Evolutionary conservation across 129 eudicot genomes (phyloP), one percentile per base, ranked within the genome.

Genomic region (Tagetes erecta): DNA sequence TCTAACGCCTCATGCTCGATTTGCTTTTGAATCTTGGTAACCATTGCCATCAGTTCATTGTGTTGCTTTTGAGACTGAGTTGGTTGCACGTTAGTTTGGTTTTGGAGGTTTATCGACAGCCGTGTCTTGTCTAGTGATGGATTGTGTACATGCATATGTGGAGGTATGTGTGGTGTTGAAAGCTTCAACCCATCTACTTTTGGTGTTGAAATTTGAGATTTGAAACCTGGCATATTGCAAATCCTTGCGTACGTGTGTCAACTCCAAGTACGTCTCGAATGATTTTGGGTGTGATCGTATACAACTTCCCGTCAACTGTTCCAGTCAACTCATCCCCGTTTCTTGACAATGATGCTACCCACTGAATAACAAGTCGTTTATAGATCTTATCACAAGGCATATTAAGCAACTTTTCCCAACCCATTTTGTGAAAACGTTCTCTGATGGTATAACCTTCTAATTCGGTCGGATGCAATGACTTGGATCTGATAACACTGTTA

Each of bases 381-480:
- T 68, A 68, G 58, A 68, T 35, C 42, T 49, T 68, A 45, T 49
- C 73, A 68, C 73, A 68, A 0, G 36, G 11, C 3, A 68, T 13
- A 33, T 49, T 49, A 5, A 68, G 73, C 73, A 68, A 12, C 8
- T 49, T 45, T 34, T 49, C 59, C 73, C 60, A 68, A 3, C 60
- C 60, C 60, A 49, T 49, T 10, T 13, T 49, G 12, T 8, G 6
- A 68, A 68, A 68, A 35, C 46, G 34, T 34, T 68, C 73, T 47
- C 60, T 68, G 45, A 68, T 31, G 4, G 60, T 68, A 47, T 49
- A 68, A 47, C 73, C 60, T 13, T 47, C 45, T 5, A 68, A 68
- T 4, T 68, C n/a, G 7, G 60, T 47, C 0, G 73, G 73, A 47
- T 47, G 52, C 52, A 47, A 47, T 47, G 52, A 47, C 52, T 47